phyloP scores from a whole-genome alignment of 179 eudicot genomes.

The Beta macrorhiza region DNA sequence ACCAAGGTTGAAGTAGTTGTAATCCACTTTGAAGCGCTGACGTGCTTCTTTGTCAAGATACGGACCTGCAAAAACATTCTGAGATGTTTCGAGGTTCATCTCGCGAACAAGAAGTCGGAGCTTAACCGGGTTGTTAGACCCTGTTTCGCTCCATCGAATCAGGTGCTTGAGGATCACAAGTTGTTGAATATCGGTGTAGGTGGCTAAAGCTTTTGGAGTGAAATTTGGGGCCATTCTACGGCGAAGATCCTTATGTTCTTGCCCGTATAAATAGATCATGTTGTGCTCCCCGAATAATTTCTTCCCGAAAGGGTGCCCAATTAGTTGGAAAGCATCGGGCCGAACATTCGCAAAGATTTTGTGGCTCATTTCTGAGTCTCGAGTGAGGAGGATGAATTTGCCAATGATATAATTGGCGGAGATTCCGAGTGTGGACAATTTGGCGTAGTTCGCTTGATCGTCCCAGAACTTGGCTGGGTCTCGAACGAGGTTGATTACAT shows the following conservation, averaged over 20 bases:
- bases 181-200: constrained; percentile 60
- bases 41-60: constrained; percentile 39
- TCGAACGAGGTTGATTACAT: constrained; percentile 46
- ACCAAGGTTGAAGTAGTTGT: constrained; percentile 66
- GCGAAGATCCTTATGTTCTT: constrained; percentile 81
- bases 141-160: constrained; percentile 23
- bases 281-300: constrained; percentile 79
- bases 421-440: constrained; percentile 48
- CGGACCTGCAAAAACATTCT: constrained; percentile 72
- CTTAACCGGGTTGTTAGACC: constrained; percentile 27
- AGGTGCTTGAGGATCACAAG: constrained; percentile 48
- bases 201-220: constrained; percentile 64
- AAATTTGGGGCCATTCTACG: constrained; percentile 77
- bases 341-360: constrained; percentile 67
- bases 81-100: constrained; percentile 84
- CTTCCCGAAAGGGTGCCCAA: constrained; percentile 94
- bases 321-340: constrained; percentile 72
- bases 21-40: constrained; percentile 50
- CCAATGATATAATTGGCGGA: constrained; percentile 75
- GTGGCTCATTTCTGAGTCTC: constrained; percentile 62
- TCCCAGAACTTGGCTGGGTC: constrained; percentile 73
- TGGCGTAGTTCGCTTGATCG: constrained; percentile 53
- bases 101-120: constrained; percentile 58
- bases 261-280: constrained; percentile 73
- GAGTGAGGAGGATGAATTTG: constrained; percentile 48